A percentile compares a stretch with the other conserved stretches of the same genome.
phyloP scores from a whole-genome alignment of 176 grass and related monocot genomes.

The Oryza glumipatula region DNA sequence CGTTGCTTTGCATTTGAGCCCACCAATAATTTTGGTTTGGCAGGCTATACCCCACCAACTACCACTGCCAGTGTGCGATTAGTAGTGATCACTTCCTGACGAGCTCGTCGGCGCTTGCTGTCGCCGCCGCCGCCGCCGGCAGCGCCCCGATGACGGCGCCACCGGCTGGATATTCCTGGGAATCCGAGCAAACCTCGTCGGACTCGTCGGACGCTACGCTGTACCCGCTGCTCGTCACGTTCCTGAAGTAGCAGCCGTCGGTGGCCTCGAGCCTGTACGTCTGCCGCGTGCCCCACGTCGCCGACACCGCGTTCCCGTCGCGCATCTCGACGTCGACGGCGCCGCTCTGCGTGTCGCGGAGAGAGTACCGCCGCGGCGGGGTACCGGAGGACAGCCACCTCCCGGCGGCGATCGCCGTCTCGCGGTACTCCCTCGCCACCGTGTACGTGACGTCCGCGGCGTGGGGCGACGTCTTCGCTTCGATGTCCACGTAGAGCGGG shows the following conservation, averaged over 20 bases:
- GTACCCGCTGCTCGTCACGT: conserved; percentile 52
- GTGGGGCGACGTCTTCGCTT: neutral
- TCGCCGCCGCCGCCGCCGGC: neutral
- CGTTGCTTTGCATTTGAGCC: neutral
- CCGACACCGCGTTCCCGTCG: neutral
- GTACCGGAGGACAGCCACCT: neutral
- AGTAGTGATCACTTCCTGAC: neutral
- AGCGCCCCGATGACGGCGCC: neutral
- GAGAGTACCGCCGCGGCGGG: neutral
- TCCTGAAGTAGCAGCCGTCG: conserved; percentile 59
- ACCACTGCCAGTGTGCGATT: neutral
- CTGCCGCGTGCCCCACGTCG: neutral
- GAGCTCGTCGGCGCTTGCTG: neutral
- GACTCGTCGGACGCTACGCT: conserved; percentile 32
- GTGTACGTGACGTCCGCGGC: neutral
- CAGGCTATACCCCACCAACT: neutral
- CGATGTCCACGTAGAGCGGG: neutral
- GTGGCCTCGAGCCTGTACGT: conserved; percentile 18
- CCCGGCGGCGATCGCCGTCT: conserved; percentile 34
- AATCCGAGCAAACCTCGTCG: conserved; percentile 32
- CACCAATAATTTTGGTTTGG: neutral
- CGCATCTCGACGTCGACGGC: neutral
- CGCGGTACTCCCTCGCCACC: neutral
- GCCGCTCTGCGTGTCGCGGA: conserved; percentile 21
- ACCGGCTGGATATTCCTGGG: neutral